A percentile compares a stretch with the other conserved stretches of the same genome.
These are phyloP conservation scores for Cryptococcus deneoformans DNA, from an alignment of 1,284 basidiomycete species.

Conservation along the genomic window DNA sequence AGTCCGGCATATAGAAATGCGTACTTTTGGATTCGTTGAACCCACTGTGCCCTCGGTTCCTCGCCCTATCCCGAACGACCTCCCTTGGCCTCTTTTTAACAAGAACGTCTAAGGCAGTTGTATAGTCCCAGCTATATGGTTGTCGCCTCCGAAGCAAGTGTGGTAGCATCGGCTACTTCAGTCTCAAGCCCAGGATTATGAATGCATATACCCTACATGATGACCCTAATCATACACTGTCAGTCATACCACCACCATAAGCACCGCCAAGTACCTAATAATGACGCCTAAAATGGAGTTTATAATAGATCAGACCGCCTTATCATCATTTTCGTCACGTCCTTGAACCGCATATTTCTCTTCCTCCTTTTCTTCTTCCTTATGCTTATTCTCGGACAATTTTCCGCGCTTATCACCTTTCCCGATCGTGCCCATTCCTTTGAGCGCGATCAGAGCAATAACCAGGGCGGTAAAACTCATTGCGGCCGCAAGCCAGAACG, in stretches of 20 bases:
- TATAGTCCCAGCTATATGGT: not conserved
- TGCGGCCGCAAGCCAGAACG: conserved; percentile 44
- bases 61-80: conserved; percentile 8
- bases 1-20: conserved; percentile 19
- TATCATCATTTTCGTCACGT: not conserved
- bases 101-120: not conserved
- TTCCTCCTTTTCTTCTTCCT: not conserved
- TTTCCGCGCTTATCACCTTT: conserved; percentile 12
- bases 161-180: not conserved
- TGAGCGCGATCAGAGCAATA: conserved; percentile 29
- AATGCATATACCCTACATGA: not conserved
- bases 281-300: not conserved
- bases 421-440: conserved; percentile 37
- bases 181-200: not conserved
- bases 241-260: too few relatives aligned
- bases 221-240: too few relatives aligned
- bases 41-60: conserved; percentile 17
- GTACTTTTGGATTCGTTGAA: conserved; percentile 7
- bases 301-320: not conserved
- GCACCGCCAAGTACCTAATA: too few relatives aligned
- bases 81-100: not conserved
- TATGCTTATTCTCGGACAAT: conserved; percentile 2
- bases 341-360: not conserved
- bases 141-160: not conserved
- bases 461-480: conserved; percentile 30